These are phyloP conservation scores for Cyberlindnera misumaiensis DNA, from an alignment of 805 yeast species.

Conservation along the genomic window DNA sequence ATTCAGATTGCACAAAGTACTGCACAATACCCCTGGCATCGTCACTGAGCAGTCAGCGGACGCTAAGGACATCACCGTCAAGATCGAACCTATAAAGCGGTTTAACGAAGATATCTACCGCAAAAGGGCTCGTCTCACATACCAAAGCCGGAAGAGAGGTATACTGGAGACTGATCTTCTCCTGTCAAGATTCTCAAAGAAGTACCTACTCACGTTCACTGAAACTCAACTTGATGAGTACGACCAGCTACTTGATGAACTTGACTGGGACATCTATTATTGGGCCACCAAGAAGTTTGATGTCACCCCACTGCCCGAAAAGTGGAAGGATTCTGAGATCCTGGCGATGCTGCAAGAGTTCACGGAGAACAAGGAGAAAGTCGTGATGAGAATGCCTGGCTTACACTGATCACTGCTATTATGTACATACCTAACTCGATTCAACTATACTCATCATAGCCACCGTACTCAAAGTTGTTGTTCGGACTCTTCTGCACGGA, in stretches of 20 bases:
- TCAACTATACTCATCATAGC: conserved; percentile 30
- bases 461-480: conserved; percentile 32
- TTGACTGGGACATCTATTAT: conserved; percentile 99
- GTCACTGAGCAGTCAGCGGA: conserved; percentile 9
- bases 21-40: conserved; percentile 19
- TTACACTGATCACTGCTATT: conserved; percentile 21
- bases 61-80: conserved; percentile 17
- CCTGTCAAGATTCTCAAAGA: conserved; percentile 78
- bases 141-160: conserved; percentile 93
- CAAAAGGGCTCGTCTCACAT: conserved; percentile 80
- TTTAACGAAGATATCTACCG: conserved; percentile 62
- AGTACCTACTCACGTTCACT: conserved; percentile 52
- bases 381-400: conserved; percentile 83
- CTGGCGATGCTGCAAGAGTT: conserved; percentile 62
- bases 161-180: conserved; percentile 88
- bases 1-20: conserved; percentile 3
- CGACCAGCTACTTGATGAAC: conserved; percentile 78
- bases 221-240: conserved; percentile 74
- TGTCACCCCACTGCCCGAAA: conserved; percentile 80
- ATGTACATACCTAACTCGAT: neutral
- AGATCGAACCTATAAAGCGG: conserved; percentile 75
- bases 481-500: conserved; percentile 16
- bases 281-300: conserved; percentile 89
- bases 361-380: conserved; percentile 64
- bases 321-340: conserved; percentile 67